Base-by-base conservation (phyloP, 1,284 basidiomycete species). In the Tilletia setariae region DNA sequence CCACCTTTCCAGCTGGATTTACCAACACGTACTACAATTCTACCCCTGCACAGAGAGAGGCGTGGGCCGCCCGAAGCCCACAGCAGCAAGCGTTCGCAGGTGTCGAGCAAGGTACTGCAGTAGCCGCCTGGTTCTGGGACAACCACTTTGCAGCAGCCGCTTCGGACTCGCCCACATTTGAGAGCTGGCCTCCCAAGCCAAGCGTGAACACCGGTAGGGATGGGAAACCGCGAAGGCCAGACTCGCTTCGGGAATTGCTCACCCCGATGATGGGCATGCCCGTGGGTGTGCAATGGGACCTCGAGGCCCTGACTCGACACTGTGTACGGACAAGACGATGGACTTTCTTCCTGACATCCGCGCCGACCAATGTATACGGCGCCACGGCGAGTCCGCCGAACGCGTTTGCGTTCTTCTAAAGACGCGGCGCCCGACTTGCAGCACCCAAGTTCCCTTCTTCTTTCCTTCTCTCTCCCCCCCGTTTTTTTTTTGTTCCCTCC, bases 81-180 rank as follows among this genome's bases (percentile, higher is more conserved):
- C 69, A 69, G 13, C 43, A 61, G 9, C 67, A 74, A 67, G 44
- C 46, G 1, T 74, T 76, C 44, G 76, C 76, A 44, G 77, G 77
- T 25, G 68, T 79, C 9, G 75, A 78, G 59, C 76, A 78, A 67
- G 61, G 71, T 46, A 81, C 68, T 46, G 79, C 82, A 9, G 72
- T 83, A 63, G 67, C 67, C 64, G 72, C 68, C 30, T 74, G 67
- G 78, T 78, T 71, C 68, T 90, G 90, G 90, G 86, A 91, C 82
- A 89, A 90, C 76, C 90, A 91, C 78, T 90, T 91, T 78, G 88
- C 89, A 0, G 89, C 90, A 2, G 79, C 90, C 47, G 89, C 89
- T 2, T 89, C 88, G 30, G 90, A 91, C 82, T 87, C 89, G 73
- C 90, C 90, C n/a, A 83, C 88, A 2, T 82, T 91, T 63, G 90